These are phyloP conservation scores for Dendrobium nobile DNA, from an alignment of 106 monocot species.

Conservation along the genomic window DNA sequence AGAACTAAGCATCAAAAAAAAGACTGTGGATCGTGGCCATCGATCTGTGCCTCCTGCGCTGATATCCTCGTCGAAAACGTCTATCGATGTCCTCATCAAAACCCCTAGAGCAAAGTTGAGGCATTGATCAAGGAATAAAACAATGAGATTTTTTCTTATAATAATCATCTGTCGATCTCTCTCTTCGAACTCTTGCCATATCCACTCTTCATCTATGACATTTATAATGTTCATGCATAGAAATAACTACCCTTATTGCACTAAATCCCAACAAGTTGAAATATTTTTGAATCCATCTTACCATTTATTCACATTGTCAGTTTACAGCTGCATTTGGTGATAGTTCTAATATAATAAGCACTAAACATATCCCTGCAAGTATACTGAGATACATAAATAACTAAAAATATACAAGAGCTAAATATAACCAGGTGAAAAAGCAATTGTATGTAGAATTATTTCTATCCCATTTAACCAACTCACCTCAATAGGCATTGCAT, in stretches of 20 bases:
- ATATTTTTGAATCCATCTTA: conserved; percentile 1
- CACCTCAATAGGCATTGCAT: conserved; percentile 85
- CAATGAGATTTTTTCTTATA: too few species aligned
- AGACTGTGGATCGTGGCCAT: too few species aligned
- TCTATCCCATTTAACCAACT: not conserved
- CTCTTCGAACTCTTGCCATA: too few species aligned
- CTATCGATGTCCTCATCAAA: too few species aligned
- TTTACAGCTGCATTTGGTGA: conserved; percentile 1
- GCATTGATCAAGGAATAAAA: too few species aligned
- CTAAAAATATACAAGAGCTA: not conserved
- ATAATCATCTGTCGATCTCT: too few species aligned
- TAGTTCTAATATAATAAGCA: not conserved
- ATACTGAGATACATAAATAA: not conserved
- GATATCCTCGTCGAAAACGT: too few species aligned
- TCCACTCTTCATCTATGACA: not conserved
- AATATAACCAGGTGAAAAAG: not conserved
- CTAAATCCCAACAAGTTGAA: not conserved
- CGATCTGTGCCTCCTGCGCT: too few species aligned
- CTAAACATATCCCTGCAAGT: not conserved
- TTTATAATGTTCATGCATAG: not conserved
- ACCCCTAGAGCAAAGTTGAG: too few species aligned
- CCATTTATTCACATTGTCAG: not conserved
- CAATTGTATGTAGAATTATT: not conserved
- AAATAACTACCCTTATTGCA: not conserved
- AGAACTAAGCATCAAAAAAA: too few species aligned